Conservation (phyloP, 331 rosid genomes). For the Rhamnella rubrinervis region DNA sequence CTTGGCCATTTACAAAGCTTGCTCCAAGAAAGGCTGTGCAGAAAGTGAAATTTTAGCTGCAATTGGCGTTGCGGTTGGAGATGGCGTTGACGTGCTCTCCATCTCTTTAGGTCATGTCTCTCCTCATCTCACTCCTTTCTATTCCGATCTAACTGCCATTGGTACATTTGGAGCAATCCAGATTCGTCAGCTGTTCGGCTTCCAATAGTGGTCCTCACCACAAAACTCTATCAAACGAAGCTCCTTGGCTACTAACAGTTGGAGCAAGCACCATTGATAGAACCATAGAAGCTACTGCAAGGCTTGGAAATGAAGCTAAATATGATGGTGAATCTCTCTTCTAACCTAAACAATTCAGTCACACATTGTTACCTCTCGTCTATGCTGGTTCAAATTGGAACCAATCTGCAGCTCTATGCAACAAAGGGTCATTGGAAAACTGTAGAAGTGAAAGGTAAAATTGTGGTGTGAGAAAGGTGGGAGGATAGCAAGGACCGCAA, state of each 20-base stretch:
- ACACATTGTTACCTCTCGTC: constrained; percentile 37
- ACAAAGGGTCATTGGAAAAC: constrained; percentile 22
- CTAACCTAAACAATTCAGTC: constrained; percentile 37
- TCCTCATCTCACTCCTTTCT: neutral
- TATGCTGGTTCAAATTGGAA: constrained; percentile 42
- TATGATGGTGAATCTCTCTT: constrained; percentile 37
- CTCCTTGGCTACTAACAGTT: constrained; percentile 62
- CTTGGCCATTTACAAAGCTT: constrained; percentile 13
- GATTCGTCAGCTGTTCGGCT: neutral
- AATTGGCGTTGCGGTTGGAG: constrained; percentile 1
- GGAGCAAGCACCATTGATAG: constrained; percentile 60
- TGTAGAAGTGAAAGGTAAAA: constrained; percentile 43
- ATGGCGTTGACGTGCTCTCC: constrained; percentile 14
- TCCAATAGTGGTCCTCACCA: neutral
- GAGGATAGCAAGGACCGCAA: constrained; percentile 36
- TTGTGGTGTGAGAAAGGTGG: constrained; percentile 48
- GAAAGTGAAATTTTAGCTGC: neutral
- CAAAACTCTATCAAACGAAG: constrained; percentile 33
- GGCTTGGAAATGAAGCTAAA: constrained; percentile 45
- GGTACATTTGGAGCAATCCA: neutral
- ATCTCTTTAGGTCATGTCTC: neutral
- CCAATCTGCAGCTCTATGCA: constrained; percentile 18
- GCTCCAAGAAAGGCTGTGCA: neutral
- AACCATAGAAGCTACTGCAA: constrained; percentile 29
- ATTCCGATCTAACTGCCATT: neutral